Base-by-base conservation (phyloP, 805 yeast species). In the Yamadazyma tumulicola region DNA sequence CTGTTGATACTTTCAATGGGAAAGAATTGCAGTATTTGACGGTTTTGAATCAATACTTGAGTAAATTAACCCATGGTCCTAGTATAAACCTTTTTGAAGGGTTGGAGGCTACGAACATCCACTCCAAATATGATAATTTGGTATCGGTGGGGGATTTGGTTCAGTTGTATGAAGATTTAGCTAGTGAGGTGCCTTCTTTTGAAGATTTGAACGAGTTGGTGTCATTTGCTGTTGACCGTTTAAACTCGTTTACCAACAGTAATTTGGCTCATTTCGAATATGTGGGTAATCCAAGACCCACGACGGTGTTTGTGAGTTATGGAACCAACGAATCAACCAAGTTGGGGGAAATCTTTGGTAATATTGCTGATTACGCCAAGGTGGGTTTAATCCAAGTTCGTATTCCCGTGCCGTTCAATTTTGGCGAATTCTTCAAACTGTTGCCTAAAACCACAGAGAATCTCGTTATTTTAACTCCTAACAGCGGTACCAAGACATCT, bases 41-140 rank as follows among this genome's bases (percentile, higher is more conserved):
- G 15, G 59, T 83, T 25, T 67, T 86, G 47, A 72, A 87, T 31
- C 66, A 79, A 27, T 81, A 74, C 33, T 62, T 81, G 45, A 80
- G 89, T 14, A 45, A 55, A 4, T 48, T 59, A 35, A 57, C 61
- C 19, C 67, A 74, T 20, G 60, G 61, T 18, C 84, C 95, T 3
- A 71, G 81, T 10, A 55, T 87, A 37, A 80, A 85, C 57, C 67
- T 86, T 42, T 86, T 81, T 54, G 96, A 89, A 57, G 97, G 96
- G 21, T 69, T 84, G 10, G 72, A 78, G 33, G 79, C 75, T 38
- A 54, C 75, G 39, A 75, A 74, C 42, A 70, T 74, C 35, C 68
- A 60, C 55, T 63, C 72, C 45, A 72, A 67, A 38, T 64, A 69
- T 42, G 49, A 62, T n/a, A 59, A 67, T 35, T 67, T 70, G 35